phyloP scores from a whole-genome alignment of 2,329 filamentous ascomycete genomes.

The Bisporella sp. region DNA sequence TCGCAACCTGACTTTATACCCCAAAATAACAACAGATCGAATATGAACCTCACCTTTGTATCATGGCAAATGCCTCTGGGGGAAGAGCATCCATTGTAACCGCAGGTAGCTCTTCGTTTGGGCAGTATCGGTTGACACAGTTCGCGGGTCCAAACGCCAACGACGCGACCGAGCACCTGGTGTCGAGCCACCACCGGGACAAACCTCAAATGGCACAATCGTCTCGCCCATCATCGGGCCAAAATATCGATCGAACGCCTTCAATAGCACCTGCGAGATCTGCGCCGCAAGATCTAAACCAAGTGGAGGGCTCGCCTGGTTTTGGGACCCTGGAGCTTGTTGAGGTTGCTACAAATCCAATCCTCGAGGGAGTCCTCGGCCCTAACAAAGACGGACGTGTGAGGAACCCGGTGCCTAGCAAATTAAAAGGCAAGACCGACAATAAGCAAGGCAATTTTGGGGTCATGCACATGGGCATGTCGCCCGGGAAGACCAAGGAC shows the following conservation, averaged over 20 bases:
- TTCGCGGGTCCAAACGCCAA: conserved; percentile 17
- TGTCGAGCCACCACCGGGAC: background rate
- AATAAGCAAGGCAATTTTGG: conserved; percentile 53
- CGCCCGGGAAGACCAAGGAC: conserved; percentile 32
- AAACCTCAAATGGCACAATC: conserved; percentile 18
- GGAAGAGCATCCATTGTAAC: conserved; percentile 14
- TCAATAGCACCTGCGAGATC: conserved; percentile 14
- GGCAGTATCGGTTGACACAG: conserved; percentile 16
- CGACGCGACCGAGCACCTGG: background rate
- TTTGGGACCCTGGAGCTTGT: conserved; percentile 49
- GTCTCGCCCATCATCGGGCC: conserved; percentile 19
- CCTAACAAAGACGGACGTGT: conserved; percentile 42
- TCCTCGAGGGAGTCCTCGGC: conserved; percentile 23
- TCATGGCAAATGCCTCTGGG: conserved; percentile 22
- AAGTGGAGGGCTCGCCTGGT: conserved; percentile 13
- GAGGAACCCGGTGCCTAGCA: conserved; percentile 53
- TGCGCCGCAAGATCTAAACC: conserved; percentile 11
- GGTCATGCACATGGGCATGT: conserved; percentile 53
- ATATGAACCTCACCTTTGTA: conserved; percentile 9
- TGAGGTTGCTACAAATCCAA: conserved; percentile 33
- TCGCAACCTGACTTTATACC: background rate
- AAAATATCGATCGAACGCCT: conserved; percentile 13
- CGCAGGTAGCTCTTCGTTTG: conserved; percentile 14
- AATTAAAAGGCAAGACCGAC: conserved; percentile 52
- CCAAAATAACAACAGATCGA: conserved; percentile 10